Evolutionary conservation across 1,284 basidiomycete species (phyloP).

Genomic region (Ceratorhiza oryzae-sativae): DNA sequence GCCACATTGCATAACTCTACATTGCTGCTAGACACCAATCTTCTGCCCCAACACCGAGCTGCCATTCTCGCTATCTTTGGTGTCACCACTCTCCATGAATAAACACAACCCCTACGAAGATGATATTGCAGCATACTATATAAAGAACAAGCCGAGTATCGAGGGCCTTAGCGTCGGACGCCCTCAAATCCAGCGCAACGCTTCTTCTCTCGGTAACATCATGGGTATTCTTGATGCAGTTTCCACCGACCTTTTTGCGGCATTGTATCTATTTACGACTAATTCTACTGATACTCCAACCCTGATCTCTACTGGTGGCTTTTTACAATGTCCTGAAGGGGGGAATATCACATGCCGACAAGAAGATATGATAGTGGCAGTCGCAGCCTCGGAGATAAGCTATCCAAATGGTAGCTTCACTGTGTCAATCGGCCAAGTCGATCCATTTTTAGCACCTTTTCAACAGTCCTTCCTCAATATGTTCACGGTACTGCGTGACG

Average conservation of each 20-base stretch:
- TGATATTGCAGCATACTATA: neutral
- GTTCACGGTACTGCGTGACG: constrained; percentile 2
- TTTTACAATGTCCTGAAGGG: neutral
- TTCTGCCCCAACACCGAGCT: neutral
- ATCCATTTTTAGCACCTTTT: neutral
- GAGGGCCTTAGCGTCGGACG: neutral
- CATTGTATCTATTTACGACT: neutral
- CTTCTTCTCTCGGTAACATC: neutral
- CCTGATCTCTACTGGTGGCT: neutral
- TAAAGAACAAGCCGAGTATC: neutral
- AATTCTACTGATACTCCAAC: neutral
- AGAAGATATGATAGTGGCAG: neutral
- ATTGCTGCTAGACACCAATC: neutral
- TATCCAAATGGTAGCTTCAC: constrained; percentile 4
- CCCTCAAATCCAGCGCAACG: neutral
- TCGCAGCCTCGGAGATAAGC: neutral
- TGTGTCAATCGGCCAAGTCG: neutral
- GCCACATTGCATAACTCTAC: neutral
- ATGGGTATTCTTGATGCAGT: constrained; percentile 4
- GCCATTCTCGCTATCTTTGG: neutral
- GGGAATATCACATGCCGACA: neutral
- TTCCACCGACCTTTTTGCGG: neutral
- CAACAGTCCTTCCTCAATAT: neutral
- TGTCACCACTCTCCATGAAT: neutral
- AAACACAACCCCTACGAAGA: neutral